Evolutionary conservation across 2,329 filamentous ascomycete genomes (phyloP).

Genomic region (Teratosphaeria zuluensis): DNA sequence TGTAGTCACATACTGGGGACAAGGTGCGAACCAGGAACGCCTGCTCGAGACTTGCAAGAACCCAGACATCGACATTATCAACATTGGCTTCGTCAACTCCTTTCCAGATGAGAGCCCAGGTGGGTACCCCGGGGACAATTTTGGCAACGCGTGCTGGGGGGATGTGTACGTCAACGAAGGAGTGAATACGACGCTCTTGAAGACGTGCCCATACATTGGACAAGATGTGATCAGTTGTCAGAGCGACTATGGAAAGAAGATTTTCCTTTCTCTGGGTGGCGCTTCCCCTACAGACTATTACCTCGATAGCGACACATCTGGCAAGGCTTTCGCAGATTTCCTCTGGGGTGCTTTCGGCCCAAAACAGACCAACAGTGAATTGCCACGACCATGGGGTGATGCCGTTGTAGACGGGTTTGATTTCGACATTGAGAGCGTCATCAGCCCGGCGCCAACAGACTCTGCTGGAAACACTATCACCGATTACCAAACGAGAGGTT

Average conservation of each 20-base stretch:
- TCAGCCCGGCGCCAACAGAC: conserved; percentile 24
- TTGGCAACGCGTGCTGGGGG: conserved; percentile 45
- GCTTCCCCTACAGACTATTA: conserved; percentile 32
- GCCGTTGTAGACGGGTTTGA: conserved; percentile 45
- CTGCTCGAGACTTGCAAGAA: conserved; percentile 44
- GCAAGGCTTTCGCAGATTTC: conserved; percentile 33
- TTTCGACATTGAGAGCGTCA: conserved; percentile 39
- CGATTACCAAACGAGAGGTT: conserved; percentile 27
- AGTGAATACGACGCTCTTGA: conserved; percentile 28
- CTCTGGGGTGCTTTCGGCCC: conserved; percentile 39
- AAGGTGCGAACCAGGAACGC: conserved; percentile 40
- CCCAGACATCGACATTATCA: conserved; percentile 45
- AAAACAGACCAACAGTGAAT: conserved; percentile 15
- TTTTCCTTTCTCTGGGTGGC: conserved; percentile 39
- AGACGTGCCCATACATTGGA: conserved; percentile 30
- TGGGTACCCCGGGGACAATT: conserved; percentile 45
- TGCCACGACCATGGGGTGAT: conserved; percentile 37
- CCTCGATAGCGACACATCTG: conserved; percentile 32
- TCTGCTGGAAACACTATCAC: conserved; percentile 15
- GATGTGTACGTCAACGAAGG: conserved; percentile 31
- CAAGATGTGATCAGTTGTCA: conserved; percentile 37
- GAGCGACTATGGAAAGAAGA: conserved; percentile 32
- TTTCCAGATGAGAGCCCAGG: conserved; percentile 40
- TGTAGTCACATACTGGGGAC: conserved; percentile 47
- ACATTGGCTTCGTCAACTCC: conserved; percentile 45